phyloP scores from a whole-genome alignment of 1,284 basidiomycete genomes.

The Stereum hirsutum region DNA sequence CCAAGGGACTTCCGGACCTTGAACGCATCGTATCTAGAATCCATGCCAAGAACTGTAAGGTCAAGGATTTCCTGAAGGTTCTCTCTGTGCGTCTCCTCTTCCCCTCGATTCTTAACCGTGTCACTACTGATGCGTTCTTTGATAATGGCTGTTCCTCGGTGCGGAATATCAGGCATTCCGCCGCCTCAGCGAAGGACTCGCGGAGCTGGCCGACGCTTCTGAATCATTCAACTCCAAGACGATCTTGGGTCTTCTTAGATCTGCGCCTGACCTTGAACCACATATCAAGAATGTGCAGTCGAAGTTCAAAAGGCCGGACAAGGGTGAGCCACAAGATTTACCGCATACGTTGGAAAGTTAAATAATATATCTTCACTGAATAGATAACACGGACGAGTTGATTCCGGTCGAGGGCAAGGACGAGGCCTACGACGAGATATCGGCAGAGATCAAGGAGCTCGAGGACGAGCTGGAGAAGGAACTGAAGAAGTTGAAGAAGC shows the following conservation, averaged over 20 bases:
- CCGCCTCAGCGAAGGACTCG: slow-evolving; percentile 60
- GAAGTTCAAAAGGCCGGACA: slow-evolving; percentile 62
- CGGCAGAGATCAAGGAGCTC: slow-evolving; percentile 56
- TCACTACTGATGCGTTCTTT: neutral
- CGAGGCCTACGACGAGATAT: slow-evolving; percentile 71
- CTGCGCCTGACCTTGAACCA: slow-evolving; percentile 71
- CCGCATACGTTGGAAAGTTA: neutral
- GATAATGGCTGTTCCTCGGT: neutral
- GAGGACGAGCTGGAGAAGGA: slow-evolving; percentile 65
- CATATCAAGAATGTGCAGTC: slow-evolving; percentile 64
- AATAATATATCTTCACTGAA: slow-evolving; percentile 22
- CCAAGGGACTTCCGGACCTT: slow-evolving; percentile 82
- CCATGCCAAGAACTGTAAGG: slow-evolving; percentile 83
- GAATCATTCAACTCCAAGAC: slow-evolving; percentile 71
- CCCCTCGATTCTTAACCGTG: too few relatives aligned
- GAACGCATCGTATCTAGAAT: slow-evolving; percentile 91
- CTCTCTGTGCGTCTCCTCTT: slow-evolving; percentile 46
- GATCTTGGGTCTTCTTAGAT: slow-evolving; percentile 64
- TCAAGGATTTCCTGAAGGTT: slow-evolving; percentile 81
- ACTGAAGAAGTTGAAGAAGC: slow-evolving; percentile 51
- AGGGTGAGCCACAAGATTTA: slow-evolving; percentile 33
- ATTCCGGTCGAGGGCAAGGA: slow-evolving; percentile 79
- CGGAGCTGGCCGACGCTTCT: slow-evolving; percentile 52
- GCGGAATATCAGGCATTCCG: slow-evolving; percentile 57
- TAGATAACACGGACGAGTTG: slow-evolving; percentile 44